Evolutionary conservation across 192 early-diverging fungal species (phyloP).

Genomic region (Linnemannia exigua): DNA sequence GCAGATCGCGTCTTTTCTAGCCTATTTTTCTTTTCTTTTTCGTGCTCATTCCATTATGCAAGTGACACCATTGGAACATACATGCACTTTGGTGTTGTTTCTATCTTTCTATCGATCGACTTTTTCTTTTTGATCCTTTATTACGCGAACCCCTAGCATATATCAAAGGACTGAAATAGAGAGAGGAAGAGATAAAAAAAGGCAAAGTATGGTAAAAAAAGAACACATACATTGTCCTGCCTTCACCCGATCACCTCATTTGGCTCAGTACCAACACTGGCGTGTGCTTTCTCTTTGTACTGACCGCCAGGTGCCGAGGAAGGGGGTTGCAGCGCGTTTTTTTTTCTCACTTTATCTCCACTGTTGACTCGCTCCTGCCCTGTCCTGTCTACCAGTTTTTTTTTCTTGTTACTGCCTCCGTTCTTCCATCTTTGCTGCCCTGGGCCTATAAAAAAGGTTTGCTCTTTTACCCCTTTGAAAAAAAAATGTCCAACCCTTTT

Average conservation of each 20-base stretch:
- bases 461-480: background rate
- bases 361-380: background rate
- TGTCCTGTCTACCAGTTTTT: background rate
- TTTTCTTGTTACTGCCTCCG: too few relatives aligned
- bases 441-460: background rate
- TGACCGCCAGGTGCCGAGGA: background rate
- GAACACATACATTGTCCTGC: background rate
- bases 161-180: background rate
- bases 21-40: background rate
- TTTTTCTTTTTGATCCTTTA: background rate
- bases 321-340: background rate
- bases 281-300: background rate
- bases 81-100: background rate
- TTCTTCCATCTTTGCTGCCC: background rate
- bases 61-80: background rate
- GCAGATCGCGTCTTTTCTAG: background rate
- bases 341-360: background rate
- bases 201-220: background rate
- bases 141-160: background rate
- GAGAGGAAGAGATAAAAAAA: background rate
- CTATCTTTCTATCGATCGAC: background rate
- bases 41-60: background rate
- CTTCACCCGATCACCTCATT: too few relatives aligned
- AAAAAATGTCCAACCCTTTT: background rate
- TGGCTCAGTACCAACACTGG: background rate